These are phyloP conservation scores for Tulasnella sp. DNA, from an alignment of 768 basidiomycete species.

Conservation along the genomic window DNA sequence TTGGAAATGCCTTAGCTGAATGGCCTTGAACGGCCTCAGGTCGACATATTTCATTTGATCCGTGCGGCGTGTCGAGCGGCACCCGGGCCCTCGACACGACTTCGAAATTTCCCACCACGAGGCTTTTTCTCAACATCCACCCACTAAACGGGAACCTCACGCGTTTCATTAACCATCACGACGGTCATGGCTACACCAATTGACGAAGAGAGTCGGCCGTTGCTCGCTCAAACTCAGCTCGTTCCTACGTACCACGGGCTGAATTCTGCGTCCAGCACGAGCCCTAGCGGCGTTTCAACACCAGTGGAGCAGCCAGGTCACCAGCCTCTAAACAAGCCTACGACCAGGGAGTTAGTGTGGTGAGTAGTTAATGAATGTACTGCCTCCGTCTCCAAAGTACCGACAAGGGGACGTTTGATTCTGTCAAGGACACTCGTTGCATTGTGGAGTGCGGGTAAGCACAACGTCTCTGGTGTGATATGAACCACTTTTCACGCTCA, in stretches of 20 bases:
- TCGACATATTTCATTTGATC: not conserved
- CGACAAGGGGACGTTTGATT: conserved; percentile 32
- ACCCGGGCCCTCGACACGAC: not conserved
- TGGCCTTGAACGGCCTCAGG: conserved; percentile 1
- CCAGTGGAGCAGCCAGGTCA: not conserved
- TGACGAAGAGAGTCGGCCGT: not conserved
- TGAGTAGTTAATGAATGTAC: not conserved
- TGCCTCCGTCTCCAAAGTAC: not conserved
- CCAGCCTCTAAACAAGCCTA: conserved; percentile 8
- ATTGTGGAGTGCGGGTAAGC: conserved; percentile 59
- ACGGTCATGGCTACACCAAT: not conserved
- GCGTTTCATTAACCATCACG: not conserved
- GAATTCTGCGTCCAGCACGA: not conserved
- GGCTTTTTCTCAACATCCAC: not conserved
- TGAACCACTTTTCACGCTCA: conserved; percentile 8
- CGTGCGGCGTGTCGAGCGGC: not conserved
- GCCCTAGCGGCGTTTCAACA: not conserved
- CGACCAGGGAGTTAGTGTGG: not conserved
- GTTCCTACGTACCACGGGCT: not conserved
- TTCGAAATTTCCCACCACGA: conserved; percentile 11
- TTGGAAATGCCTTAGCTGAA: not conserved
- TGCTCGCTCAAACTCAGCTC: not conserved
- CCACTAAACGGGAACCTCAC: not conserved
- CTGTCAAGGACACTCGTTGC: conserved; percentile 73
- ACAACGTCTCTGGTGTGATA: not conserved